Conservation (phyloP, 768 basidiomycete species). For the Phylloporus rhodoxanthus region DNA sequence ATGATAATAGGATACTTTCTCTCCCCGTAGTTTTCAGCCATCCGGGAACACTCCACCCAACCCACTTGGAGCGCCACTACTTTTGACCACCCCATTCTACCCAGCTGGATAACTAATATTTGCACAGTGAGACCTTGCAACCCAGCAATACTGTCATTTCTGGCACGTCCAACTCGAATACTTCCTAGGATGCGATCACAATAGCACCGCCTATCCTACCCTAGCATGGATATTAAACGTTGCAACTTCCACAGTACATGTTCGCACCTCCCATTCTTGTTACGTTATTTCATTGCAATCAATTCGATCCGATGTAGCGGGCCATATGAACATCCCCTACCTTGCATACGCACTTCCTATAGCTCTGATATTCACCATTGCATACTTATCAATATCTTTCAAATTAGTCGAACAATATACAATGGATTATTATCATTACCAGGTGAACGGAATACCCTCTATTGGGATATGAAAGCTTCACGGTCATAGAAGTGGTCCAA, state of each 20-base stretch:
- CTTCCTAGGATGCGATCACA: slow-evolving; percentile 5
- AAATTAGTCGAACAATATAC: slow-evolving; percentile 14
- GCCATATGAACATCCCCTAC: slow-evolving; percentile 4
- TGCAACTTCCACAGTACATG: slow-evolving; percentile 19
- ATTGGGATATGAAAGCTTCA: background rate
- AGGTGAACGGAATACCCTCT: background rate
- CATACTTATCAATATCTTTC: slow-evolving; percentile 11
- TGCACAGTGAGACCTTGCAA: slow-evolving; percentile 8
- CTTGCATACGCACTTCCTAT: slow-evolving; percentile 16
- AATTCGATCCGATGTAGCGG: slow-evolving; percentile 11
- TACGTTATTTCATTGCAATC: slow-evolving; percentile 7
- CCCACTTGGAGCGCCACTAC: slow-evolving; percentile 19
- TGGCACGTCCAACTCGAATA: slow-evolving; percentile 12
- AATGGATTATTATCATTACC: slow-evolving; percentile 4
- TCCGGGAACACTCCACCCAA: slow-evolving; percentile 3
- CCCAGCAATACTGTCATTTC: slow-evolving; percentile 8
- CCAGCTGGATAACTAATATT: slow-evolving; percentile 13
- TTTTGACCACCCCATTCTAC: slow-evolving; percentile 29
- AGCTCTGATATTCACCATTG: slow-evolving; percentile 8
- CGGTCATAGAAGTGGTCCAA: background rate
- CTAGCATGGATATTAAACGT: slow-evolving; percentile 3
- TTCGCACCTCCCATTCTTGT: slow-evolving; percentile 2
- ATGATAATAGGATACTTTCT: slow-evolving; percentile 5
- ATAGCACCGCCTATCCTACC: background rate
- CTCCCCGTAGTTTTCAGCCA: slow-evolving; percentile 11